phyloP scores from a whole-genome alignment of 1,284 basidiomycete genomes.

The Tylopilus sp. region DNA sequence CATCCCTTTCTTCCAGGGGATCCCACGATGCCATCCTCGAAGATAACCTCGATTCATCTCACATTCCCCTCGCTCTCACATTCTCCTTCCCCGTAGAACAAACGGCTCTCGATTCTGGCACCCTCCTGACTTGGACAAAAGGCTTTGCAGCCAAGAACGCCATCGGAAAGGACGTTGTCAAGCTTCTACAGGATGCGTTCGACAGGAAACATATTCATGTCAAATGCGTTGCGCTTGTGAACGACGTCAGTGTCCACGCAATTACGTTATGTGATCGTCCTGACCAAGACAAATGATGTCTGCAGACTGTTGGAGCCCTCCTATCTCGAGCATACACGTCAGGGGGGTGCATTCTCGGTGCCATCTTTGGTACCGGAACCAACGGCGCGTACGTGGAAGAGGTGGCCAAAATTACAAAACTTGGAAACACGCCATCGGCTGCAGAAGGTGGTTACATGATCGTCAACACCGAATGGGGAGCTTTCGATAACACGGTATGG shows the following conservation, averaged over 20 bases:
- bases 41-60: slow-evolving; percentile 42
- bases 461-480: slow-evolving; percentile 98
- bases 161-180: slow-evolving; percentile 88
- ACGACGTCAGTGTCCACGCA: slow-evolving; percentile 67
- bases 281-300: slow-evolving; percentile 5
- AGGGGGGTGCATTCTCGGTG: slow-evolving; percentile 85
- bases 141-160: slow-evolving; percentile 91
- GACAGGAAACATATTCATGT: slow-evolving; percentile 94
- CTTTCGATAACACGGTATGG: slow-evolving; percentile 84
- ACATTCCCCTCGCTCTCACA: slow-evolving; percentile 83
- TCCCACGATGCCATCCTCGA: slow-evolving; percentile 23
- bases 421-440: slow-evolving; percentile 59
- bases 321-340: slow-evolving; percentile 89
- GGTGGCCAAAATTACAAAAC: slow-evolving; percentile 80
- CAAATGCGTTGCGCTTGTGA: slow-evolving; percentile 90
- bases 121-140: slow-evolving; percentile 96
- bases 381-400: slow-evolving; percentile 97
- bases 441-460: slow-evolving; percentile 79
- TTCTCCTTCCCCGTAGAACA: slow-evolving; percentile 99
- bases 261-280: slow-evolving; percentile 1
- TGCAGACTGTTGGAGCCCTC: slow-evolving; percentile 89
- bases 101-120: slow-evolving; percentile 86
- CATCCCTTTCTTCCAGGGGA: slow-evolving; percentile 34
- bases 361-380: slow-evolving; percentile 97
- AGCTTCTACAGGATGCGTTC: slow-evolving; percentile 89